Conservation (phyloP, 164 flowering plant species). For the Annona cherimola region DNA sequence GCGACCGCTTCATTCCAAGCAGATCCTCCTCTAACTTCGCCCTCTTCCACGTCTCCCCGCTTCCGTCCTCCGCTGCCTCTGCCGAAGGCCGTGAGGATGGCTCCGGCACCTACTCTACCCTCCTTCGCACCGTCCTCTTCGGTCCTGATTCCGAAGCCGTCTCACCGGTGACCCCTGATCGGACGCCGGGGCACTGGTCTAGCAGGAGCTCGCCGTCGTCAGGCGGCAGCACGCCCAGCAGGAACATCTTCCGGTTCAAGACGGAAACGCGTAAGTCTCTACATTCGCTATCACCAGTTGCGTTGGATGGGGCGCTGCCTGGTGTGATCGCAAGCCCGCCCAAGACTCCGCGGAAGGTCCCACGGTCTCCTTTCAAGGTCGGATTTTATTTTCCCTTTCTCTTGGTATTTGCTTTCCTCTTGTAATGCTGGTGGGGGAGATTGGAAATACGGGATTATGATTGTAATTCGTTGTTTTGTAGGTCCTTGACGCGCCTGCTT, state of each 20-base stretch:
- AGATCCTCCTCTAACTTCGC: slow-evolving; percentile 83
- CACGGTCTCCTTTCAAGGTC: slow-evolving; percentile 89
- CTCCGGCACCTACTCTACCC: slow-evolving; percentile 46
- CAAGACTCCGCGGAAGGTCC: slow-evolving; percentile 72
- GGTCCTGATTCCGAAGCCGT: slow-evolving; percentile 46
- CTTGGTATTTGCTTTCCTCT: too few relatives aligned
- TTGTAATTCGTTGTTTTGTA: slow-evolving; percentile 12
- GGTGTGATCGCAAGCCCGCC: slow-evolving; percentile 59
- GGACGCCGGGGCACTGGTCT: slow-evolving; percentile 9
- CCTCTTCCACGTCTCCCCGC: slow-evolving; percentile 45
- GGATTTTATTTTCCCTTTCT: slow-evolving; percentile 1
- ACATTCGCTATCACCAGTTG: slow-evolving; percentile 61
- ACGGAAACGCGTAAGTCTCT: slow-evolving; percentile 58
- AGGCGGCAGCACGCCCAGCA: slow-evolving; percentile 27
- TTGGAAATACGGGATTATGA: slow-evolving; percentile 2
- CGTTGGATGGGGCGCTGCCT: slow-evolving; percentile 52
- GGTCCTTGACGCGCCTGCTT: slow-evolving; percentile 96
- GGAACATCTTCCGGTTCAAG: slow-evolving; percentile 83
- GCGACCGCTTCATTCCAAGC: slow-evolving; percentile 87
- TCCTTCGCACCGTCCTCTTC: slow-evolving; percentile 57
- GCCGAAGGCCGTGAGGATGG: slow-evolving; percentile 43
- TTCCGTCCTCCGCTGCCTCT: slow-evolving; percentile 21
- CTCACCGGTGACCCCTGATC: slow-evolving; percentile 63
- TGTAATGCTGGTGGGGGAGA: slow-evolving; percentile 1
- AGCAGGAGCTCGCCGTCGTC: slow-evolving; percentile 6